Evolutionary conservation across 1,284 basidiomycete species (phyloP).

Genomic region (Naganishia sp.): DNA sequence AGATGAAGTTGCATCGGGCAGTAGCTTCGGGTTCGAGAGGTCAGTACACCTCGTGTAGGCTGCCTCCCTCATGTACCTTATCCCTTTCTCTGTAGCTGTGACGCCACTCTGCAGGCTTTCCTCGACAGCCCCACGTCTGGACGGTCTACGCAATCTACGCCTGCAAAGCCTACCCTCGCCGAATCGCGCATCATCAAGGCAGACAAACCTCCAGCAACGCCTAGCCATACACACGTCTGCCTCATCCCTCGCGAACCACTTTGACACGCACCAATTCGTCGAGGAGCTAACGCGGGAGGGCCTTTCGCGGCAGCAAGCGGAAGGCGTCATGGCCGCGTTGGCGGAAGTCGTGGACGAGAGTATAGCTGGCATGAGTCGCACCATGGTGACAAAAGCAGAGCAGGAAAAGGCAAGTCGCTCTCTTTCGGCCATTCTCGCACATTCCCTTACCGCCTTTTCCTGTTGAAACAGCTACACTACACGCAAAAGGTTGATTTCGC

Average conservation of each 20-base stretch:
- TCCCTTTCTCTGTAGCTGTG: neutral
- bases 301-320: conserved; percentile 80
- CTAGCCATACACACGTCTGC: conserved; percentile 30
- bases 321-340: conserved; percentile 92
- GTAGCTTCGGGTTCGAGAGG: conserved; percentile 9
- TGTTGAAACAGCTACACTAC: conserved; percentile 71
- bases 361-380: conserved; percentile 86
- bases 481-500: conserved; percentile 98
- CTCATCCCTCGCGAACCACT: conserved; percentile 58
- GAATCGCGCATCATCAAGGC: conserved; percentile 1
- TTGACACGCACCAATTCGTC: conserved; percentile 92
- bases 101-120: neutral
- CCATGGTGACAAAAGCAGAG: conserved; percentile 89
- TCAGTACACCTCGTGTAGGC: neutral
- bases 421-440: neutral
- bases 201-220: conserved; percentile 2
- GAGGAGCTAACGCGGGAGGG: conserved; percentile 84
- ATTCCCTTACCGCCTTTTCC: neutral
- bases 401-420: conserved; percentile 76
- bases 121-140: no score
- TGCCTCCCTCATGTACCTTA: neutral
- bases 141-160: neutral
- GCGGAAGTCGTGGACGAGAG: conserved; percentile 94
- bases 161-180: neutral
- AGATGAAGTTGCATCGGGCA: conserved; percentile 1